Evolutionary conservation across 2,329 filamentous ascomycete species (phyloP).

Genomic region (Dendrostoma leiphaemia): DNA sequence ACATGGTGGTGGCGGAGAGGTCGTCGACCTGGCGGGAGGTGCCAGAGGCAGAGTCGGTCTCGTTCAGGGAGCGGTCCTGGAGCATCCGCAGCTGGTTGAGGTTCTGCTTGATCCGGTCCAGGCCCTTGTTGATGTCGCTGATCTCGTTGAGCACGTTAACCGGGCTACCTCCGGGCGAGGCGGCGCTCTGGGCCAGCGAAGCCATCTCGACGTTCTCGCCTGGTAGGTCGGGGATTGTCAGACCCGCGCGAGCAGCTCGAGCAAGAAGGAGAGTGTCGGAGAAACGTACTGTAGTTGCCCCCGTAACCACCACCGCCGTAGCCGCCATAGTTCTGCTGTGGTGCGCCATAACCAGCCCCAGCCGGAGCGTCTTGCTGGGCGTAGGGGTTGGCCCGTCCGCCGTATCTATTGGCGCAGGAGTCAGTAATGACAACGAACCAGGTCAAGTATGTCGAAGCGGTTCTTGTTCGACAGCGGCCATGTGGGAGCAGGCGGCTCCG

Average conservation of each 20-base stretch:
- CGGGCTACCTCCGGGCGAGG: constrained; percentile 54
- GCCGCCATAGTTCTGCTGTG: constrained; percentile 6
- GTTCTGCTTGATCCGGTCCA: constrained; percentile 71
- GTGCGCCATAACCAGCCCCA: constrained; percentile 32
- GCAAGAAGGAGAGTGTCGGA: constrained; percentile 12
- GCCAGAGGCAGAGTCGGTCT: constrained; percentile 69
- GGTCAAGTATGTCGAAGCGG: no score
- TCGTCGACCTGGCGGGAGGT: constrained; percentile 69
- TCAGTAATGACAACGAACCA: constrained; percentile 34
- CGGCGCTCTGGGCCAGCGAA: constrained; percentile 52
- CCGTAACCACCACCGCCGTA: neutral
- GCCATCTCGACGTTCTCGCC: constrained; percentile 67
- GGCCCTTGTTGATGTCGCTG: constrained; percentile 72
- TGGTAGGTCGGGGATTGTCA: constrained; percentile 3
- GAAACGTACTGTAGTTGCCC: constrained; percentile 7
- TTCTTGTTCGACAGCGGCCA: no score
- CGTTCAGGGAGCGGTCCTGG: constrained; percentile 70
- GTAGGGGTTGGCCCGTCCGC: constrained; percentile 55
- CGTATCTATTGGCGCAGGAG: constrained; percentile 45
- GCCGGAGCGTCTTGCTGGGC: constrained; percentile 45
- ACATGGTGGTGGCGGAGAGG: constrained; percentile 78
- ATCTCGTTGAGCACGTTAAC: constrained; percentile 84
- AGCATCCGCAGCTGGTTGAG: constrained; percentile 70
- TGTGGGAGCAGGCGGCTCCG: neutral
- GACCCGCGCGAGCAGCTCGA: neutral